Conservation (phyloP, 805 yeast genomes). For the Starmera dryadoides region DNA sequence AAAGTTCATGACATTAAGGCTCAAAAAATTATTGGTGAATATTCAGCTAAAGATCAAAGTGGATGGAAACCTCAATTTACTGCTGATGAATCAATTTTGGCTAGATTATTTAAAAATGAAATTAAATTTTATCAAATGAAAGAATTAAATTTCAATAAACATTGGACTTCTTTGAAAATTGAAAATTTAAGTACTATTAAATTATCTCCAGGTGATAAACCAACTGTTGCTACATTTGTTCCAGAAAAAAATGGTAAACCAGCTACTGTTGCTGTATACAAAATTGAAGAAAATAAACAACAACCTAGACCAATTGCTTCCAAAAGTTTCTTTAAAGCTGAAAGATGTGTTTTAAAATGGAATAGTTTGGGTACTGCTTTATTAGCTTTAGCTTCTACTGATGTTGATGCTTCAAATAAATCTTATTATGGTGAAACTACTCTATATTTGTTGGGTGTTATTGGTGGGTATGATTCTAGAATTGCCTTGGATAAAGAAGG, state of each 20-base stretch:
- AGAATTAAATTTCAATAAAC: constrained; percentile 38
- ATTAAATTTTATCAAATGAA: constrained; percentile 60
- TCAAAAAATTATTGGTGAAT: constrained; percentile 46
- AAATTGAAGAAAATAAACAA: constrained; percentile 47
- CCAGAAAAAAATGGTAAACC: constrained; percentile 88
- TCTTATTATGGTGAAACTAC: constrained; percentile 96
- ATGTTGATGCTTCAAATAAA: constrained; percentile 89
- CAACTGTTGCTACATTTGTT: constrained; percentile 83
- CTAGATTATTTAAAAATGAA: constrained; percentile 52
- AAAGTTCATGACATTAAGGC: constrained; percentile 57
- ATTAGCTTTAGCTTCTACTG: constrained; percentile 89
- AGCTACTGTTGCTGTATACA: constrained; percentile 78
- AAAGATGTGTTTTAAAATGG: constrained; percentile 89
- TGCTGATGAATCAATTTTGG: constrained; percentile 66
- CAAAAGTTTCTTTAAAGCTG: constrained; percentile 93
- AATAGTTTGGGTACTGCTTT: constrained; percentile 90
- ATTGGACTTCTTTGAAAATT: constrained; percentile 49
- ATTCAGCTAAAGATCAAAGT: constrained; percentile 73
- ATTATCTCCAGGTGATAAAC: constrained; percentile 81
- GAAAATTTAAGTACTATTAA: constrained; percentile 55
- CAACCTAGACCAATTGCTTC: constrained; percentile 65
- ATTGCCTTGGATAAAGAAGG: constrained; percentile 87
- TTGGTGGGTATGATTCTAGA: constrained; percentile 86
- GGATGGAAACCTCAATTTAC: constrained; percentile 95
- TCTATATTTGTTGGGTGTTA: constrained; percentile 81